Conservation (phyloP, 2,329 filamentous ascomycete species). For the Beauveria sp. region DNA sequence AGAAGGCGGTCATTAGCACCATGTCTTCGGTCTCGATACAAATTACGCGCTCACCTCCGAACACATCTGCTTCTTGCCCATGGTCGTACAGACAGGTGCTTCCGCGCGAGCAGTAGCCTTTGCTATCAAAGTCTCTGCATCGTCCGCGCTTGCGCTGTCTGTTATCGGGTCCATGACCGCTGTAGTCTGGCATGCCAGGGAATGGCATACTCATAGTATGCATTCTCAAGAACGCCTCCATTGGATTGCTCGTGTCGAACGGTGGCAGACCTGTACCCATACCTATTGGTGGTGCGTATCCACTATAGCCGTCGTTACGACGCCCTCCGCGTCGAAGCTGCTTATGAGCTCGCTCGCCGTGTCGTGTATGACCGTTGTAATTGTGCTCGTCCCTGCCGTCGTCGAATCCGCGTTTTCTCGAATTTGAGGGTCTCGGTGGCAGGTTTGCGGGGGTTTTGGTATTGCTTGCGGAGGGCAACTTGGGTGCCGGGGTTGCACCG, state of each 20-base stretch:
- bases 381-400: constrained; percentile 19
- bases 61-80: constrained; percentile 40
- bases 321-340: constrained; percentile 48
- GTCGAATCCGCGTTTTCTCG: constrained; percentile 30
- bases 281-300: background rate
- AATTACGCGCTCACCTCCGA: background rate
- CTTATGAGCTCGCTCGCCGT: constrained; percentile 45
- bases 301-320: constrained; percentile 19
- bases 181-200: constrained; percentile 32
- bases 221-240: constrained; percentile 55
- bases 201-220: constrained; percentile 45
- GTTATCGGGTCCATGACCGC: constrained; percentile 19
- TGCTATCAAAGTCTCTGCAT: constrained; percentile 64
- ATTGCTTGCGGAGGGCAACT: constrained; percentile 10
- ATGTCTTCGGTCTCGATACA: background rate
- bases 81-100: constrained; percentile 64
- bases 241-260: constrained; percentile 52
- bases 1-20: background rate
- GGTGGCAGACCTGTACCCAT: constrained; percentile 27
- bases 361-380: constrained; percentile 14
- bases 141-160: constrained; percentile 35
- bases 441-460: constrained; percentile 13
- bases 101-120: constrained; percentile 63
- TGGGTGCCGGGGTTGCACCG: constrained; percentile 38
- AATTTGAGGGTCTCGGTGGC: constrained; percentile 13